phyloP scores from a whole-genome alignment of 495 filamentous ascomycete species.

The Penicillium dipodomyicola region DNA sequence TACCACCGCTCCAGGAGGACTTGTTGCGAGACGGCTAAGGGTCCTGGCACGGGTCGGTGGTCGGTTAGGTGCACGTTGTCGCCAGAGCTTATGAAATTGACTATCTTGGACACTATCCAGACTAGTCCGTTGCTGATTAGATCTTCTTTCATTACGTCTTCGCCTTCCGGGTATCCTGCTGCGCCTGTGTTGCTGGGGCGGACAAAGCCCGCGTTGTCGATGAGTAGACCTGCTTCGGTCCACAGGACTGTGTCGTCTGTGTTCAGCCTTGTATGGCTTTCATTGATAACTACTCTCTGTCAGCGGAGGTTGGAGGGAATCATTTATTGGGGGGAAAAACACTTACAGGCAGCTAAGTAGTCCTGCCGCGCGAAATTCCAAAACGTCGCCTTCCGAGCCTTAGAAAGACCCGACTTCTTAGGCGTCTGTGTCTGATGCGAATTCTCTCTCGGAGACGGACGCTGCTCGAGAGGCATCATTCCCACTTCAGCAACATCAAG shows the following conservation, averaged over 20 bases:
- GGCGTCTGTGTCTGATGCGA: conserved; percentile 26
- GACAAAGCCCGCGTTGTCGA: conserved; percentile 56
- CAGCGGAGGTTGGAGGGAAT: background rate
- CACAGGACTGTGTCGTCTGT: conserved; percentile 59
- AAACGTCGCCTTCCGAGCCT: conserved; percentile 58
- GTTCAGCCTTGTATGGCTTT: conserved; percentile 57
- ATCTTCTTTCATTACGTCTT: conserved; percentile 57
- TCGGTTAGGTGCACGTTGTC: conserved; percentile 43
- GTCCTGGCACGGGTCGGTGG: conserved; percentile 35
- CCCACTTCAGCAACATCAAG: conserved; percentile 62
- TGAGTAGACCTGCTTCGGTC: conserved; percentile 58
- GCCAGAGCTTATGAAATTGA: conserved; percentile 58
- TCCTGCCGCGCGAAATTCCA: conserved; percentile 68
- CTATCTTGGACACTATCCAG: conserved; percentile 61
- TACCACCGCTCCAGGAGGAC: conserved; percentile 57
- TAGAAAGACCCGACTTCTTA: conserved; percentile 45
- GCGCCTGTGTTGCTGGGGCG: conserved; percentile 50
- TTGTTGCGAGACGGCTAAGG: conserved; percentile 52
- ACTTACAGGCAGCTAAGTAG: conserved; percentile 62
- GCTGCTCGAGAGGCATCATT: conserved; percentile 57
- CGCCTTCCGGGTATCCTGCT: conserved; percentile 46
- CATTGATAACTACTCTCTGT: conserved; percentile 53
- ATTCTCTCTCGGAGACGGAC: conserved; percentile 37
- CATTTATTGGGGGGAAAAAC: background rate
- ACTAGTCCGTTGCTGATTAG: conserved; percentile 60